These are phyloP conservation scores for Ruellia speciosa DNA, from an alignment of 305 asterid genomes.

Conservation along the genomic window DNA sequence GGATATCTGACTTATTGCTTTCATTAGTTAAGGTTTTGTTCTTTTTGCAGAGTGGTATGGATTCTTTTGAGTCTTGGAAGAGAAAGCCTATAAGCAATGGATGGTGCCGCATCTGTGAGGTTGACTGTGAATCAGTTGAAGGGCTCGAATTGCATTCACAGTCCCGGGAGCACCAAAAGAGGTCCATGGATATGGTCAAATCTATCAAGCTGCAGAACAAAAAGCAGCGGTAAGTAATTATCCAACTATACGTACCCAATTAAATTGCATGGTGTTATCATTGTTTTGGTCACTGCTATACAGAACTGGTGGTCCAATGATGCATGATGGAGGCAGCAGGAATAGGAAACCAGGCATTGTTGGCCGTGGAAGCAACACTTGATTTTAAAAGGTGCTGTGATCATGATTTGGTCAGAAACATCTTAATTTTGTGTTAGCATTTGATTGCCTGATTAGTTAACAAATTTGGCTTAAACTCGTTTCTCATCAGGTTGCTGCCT, in stretches of 20 bases:
- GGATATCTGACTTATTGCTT: not conserved
- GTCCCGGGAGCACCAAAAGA: constrained; percentile 81
- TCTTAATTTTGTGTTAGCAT: constrained; percentile 14
- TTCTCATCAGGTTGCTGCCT: constrained; percentile 55
- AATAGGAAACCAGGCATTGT: constrained; percentile 39
- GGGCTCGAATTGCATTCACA: constrained; percentile 83
- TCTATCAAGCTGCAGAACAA: constrained; percentile 61
- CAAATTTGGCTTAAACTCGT: constrained; percentile 29
- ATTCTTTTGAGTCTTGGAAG: constrained; percentile 57
- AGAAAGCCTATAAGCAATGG: constrained; percentile 58
- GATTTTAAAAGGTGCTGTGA: constrained; percentile 26
- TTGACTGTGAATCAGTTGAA: constrained; percentile 82
- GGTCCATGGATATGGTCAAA: constrained; percentile 72
- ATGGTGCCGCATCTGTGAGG: constrained; percentile 84
- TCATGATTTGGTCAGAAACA: not conserved
- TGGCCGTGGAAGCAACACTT: constrained; percentile 57
- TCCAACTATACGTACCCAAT: constrained; percentile 17
- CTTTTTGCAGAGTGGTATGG: constrained; percentile 48
- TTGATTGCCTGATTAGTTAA: constrained; percentile 31
- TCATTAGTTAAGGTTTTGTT: not conserved
- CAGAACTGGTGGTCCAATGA: constrained; percentile 49
- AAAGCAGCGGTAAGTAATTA: constrained; percentile 46
- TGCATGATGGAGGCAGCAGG: constrained; percentile 58
- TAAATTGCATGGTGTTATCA: constrained; percentile 19
- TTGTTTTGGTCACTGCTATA: constrained; percentile 24